A percentile compares a stretch with the other conserved stretches of the same genome.
Conservation (phyloP, 768 basidiomycete genomes). For the Galerina sulciceps region DNA sequence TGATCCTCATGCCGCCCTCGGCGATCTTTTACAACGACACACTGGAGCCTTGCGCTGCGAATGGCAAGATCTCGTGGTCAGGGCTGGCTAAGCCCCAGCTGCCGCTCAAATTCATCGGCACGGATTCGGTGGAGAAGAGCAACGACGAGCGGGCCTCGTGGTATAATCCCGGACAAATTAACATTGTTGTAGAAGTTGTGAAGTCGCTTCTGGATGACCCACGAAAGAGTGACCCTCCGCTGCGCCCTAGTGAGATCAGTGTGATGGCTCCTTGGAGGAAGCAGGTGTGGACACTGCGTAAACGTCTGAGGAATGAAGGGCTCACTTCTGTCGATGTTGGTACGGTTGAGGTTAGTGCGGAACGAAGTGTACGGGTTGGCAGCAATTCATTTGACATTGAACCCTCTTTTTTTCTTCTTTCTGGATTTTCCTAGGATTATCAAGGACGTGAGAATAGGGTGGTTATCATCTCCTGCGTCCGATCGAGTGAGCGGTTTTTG, state of each 20-base stretch:
- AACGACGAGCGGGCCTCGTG: slow-evolving; percentile 56
- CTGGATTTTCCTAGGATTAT: slow-evolving; percentile 42
- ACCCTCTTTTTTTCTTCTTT: neutral
- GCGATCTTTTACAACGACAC: slow-evolving; percentile 57
- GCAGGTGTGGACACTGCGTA: slow-evolving; percentile 56
- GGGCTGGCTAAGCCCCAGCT: slow-evolving; percentile 40
- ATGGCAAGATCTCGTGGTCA: slow-evolving; percentile 46
- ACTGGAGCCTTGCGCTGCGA: slow-evolving; percentile 47
- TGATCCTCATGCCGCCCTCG: slow-evolving; percentile 57
- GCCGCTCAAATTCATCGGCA: slow-evolving; percentile 50
- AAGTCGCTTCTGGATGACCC: slow-evolving; percentile 42
- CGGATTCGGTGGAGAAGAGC: slow-evolving; percentile 43
- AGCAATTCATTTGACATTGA: neutral
- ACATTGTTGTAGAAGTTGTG: slow-evolving; percentile 40
- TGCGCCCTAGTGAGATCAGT: slow-evolving; percentile 46
- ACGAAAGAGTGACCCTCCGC: slow-evolving; percentile 39
- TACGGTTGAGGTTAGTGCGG: slow-evolving; percentile 47
- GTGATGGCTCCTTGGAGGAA: slow-evolving; percentile 58
- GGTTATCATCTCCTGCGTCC: slow-evolving; percentile 55
- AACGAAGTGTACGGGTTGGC: neutral
- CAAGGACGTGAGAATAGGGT: slow-evolving; percentile 56
- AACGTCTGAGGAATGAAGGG: slow-evolving; percentile 43
- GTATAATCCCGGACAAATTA: slow-evolving; percentile 53
- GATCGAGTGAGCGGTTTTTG: slow-evolving; percentile 48
- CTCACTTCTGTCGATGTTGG: slow-evolving; percentile 52